Evolutionary conservation across 2,329 filamentous ascomycete genomes (phyloP).

Genomic region (Aspergillaceae sp.): DNA sequence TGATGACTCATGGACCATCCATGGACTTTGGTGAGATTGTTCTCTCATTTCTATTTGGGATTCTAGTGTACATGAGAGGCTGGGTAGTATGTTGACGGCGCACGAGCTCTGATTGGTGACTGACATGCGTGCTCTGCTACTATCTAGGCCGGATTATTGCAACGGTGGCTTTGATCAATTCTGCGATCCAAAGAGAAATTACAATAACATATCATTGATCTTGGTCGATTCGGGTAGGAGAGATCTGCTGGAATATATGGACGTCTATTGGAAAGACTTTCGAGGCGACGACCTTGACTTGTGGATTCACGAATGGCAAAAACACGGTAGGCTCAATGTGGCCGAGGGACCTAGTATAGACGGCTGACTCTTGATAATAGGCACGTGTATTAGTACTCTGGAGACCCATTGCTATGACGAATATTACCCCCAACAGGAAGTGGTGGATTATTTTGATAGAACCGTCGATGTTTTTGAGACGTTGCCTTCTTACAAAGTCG

Average conservation of each 20-base stretch:
- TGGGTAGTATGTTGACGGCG: no score
- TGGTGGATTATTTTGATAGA: conserved; percentile 60
- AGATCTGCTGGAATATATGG: conserved; percentile 58
- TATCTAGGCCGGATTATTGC: conserved; percentile 53
- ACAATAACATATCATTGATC: conserved; percentile 58
- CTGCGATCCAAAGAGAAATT: conserved; percentile 55
- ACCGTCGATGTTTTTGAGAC: conserved; percentile 58
- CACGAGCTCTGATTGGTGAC: no score
- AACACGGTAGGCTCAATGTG: conserved; percentile 47
- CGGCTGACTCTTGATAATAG: not conserved
- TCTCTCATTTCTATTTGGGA: no score
- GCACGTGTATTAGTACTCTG: conserved; percentile 61
- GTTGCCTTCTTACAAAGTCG: conserved; percentile 54
- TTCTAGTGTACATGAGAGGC: no score
- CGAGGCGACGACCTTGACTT: conserved; percentile 55
- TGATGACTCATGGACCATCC: conserved; percentile 62
- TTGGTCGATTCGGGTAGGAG: conserved; percentile 47
- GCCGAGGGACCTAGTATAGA: not conserved
- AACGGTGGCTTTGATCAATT: conserved; percentile 60
- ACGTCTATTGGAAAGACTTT: conserved; percentile 63
- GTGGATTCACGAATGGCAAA: conserved; percentile 68
- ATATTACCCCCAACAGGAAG: conserved; percentile 56
- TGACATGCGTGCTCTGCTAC: no score
- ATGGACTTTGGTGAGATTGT: conserved; percentile 53
- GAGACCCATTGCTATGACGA: conserved; percentile 56